phyloP scores from a whole-genome alignment of 2,329 filamentous ascomycete genomes.

The Didymella lethalis region DNA sequence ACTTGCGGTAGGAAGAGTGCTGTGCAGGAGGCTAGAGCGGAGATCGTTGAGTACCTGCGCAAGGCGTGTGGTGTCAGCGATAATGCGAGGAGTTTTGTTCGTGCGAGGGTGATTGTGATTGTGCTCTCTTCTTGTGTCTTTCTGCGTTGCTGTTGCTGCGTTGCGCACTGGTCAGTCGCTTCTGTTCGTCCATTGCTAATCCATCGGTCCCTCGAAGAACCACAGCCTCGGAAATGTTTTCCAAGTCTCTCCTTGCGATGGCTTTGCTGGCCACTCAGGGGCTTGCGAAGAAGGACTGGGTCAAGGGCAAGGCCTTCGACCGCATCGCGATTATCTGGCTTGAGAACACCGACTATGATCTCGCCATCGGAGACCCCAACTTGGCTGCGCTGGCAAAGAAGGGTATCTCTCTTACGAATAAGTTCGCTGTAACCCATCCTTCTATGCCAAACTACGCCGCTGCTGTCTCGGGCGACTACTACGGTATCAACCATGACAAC shows the following conservation, averaged over 20 bases:
- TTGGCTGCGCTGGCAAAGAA: constrained; percentile 65
- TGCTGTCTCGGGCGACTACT: constrained; percentile 73
- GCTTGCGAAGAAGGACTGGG: constrained; percentile 58
- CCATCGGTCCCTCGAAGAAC: not conserved
- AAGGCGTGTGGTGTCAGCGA: not conserved
- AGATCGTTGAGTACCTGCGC: not conserved
- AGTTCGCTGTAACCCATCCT: constrained; percentile 70
- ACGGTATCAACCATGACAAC: constrained; percentile 74
- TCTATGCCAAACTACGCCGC: constrained; percentile 80
- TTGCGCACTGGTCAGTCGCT: constrained; percentile 6
- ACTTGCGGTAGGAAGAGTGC: not conserved
- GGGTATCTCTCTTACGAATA: constrained; percentile 67
- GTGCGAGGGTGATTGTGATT: not conserved
- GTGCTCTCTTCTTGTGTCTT: not conserved
- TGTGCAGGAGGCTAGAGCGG: constrained; percentile 1
- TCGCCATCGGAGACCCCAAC: constrained; percentile 69
- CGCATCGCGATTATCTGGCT: constrained; percentile 77
- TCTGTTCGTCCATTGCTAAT: not conserved
- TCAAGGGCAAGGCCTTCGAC: constrained; percentile 76
- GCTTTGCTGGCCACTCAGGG: constrained; percentile 24
- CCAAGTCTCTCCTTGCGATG: constrained; percentile 22
- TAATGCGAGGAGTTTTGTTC: not conserved
- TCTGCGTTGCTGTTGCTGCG: not conserved
- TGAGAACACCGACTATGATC: constrained; percentile 76
- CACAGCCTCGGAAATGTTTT: constrained; percentile 11